A percentile compares a stretch with the other conserved stretches of the same genome.
phyloP scores from a whole-genome alignment of 768 basidiomycete species.

The Leccinellum rugosiceps region DNA sequence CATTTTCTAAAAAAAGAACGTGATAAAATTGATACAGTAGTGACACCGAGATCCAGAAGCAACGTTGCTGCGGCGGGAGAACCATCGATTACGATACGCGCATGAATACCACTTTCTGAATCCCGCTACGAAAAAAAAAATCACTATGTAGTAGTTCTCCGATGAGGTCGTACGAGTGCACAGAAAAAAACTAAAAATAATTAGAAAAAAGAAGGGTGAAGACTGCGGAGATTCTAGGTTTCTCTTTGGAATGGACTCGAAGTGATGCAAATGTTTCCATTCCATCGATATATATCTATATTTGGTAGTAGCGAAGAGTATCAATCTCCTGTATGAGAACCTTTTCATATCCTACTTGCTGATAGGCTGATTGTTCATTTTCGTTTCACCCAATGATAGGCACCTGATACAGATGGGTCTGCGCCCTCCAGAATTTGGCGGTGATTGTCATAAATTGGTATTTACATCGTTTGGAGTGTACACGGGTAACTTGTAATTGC shows the following conservation, averaged over 20 bases:
- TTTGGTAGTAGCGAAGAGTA: not conserved
- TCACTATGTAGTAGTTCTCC: too few species aligned
- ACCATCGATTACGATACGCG: not conserved
- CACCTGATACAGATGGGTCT: not conserved
- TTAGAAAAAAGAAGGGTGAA: too few species aligned
- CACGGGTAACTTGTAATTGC: not conserved
- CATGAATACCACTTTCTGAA: too few species aligned
- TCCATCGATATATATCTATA: too few species aligned
- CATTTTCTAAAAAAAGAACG: too few species aligned
- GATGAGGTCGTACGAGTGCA: too few species aligned
- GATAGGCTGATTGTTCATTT: not conserved
- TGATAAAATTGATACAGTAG: too few species aligned
- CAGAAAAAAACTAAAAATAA: too few species aligned
- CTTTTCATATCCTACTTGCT: not conserved
- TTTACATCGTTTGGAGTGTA: not conserved
- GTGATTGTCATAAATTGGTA: not conserved
- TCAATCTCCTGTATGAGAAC: not conserved
- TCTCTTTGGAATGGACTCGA: not conserved
- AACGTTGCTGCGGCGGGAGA: not conserved
- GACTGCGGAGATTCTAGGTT: not conserved
- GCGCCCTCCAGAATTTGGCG: not conserved
- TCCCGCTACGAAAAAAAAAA: too few species aligned
- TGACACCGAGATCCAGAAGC: too few species aligned
- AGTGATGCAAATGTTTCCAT: not conserved
- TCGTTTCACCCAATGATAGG: not conserved